Conservation (phyloP, 2,329 filamentous ascomycete species). For the Aspergillus pseudoterreus region DNA sequence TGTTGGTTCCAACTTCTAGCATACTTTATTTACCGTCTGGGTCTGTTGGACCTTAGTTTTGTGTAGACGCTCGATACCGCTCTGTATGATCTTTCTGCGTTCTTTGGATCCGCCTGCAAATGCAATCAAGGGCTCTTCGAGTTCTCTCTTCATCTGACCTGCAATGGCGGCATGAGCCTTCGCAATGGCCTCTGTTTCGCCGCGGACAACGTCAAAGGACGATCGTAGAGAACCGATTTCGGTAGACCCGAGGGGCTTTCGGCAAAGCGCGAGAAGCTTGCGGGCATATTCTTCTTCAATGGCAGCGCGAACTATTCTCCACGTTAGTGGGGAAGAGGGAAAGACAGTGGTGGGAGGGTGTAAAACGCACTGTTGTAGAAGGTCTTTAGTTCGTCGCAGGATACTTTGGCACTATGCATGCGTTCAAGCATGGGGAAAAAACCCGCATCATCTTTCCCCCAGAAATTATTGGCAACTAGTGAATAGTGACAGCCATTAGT, state of each 20-base stretch:
- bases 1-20: not conserved
- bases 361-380: slow-evolving; percentile 77
- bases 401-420: slow-evolving; percentile 91
- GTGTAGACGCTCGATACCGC: slow-evolving; percentile 86
- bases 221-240: slow-evolving; percentile 78
- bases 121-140: slow-evolving; percentile 87
- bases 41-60: slow-evolving; percentile 94
- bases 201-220: slow-evolving; percentile 82
- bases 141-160: slow-evolving; percentile 88
- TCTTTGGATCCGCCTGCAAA: slow-evolving; percentile 97
- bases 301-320: slow-evolving; percentile 67
- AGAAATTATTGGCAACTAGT: slow-evolving; percentile 94
- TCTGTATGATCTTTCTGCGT: slow-evolving; percentile 91
- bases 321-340: slow-evolving; percentile 8
- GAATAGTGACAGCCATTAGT: not conserved
- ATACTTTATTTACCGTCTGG: slow-evolving; percentile 83
- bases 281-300: slow-evolving; percentile 96
- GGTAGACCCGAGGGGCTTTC: slow-evolving; percentile 83
- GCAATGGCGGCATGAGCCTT: slow-evolving; percentile 91
- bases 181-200: slow-evolving; percentile 87
- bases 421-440: slow-evolving; percentile 87
- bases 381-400: slow-evolving; percentile 84
- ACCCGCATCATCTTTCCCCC: slow-evolving; percentile 98
- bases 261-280: slow-evolving; percentile 79
- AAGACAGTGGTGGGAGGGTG: not conserved